Percentiles rank a stretch among this genome's conserved stretches.
These are phyloP conservation scores for Barnettozyma populi DNA, from an alignment of 805 yeast species.

Conservation along the genomic window DNA sequence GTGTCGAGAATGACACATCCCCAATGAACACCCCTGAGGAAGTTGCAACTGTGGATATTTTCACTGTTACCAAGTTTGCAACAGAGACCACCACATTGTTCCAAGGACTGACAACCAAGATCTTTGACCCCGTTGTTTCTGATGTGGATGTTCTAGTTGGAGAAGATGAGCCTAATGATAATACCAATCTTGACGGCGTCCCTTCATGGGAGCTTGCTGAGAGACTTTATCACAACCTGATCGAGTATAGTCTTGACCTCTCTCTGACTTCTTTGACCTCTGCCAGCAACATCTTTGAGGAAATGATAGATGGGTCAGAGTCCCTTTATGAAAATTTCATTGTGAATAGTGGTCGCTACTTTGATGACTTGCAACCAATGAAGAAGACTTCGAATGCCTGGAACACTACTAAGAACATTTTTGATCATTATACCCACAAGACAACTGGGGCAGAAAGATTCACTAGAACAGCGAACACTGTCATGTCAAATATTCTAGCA, in stretches of 20 bases:
- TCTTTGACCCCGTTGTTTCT: conserved; percentile 10
- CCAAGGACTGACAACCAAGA: conserved; percentile 2
- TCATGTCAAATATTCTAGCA: no score
- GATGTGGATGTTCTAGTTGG: conserved; percentile 1
- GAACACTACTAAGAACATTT: not conserved
- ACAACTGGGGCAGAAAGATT: not conserved
- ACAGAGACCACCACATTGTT: conserved; percentile 11
- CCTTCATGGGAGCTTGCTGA: conserved; percentile 14
- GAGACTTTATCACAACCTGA: conserved; percentile 3
- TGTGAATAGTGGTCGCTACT: not conserved
- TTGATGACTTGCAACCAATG: not conserved
- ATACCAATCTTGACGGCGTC: not conserved
- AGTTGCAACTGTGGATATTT: not conserved
- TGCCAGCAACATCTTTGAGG: not conserved
- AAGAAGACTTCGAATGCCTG: not conserved
- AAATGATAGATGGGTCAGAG: not conserved
- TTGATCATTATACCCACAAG: not conserved
- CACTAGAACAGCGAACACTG: no score
- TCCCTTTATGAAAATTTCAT: not conserved
- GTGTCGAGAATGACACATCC: not conserved
- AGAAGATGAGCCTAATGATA: not conserved
- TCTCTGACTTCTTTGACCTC: not conserved
- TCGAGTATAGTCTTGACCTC: conserved; percentile 4
- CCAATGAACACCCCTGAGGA: not conserved
- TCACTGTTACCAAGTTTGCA: conserved; percentile 12